Evolutionary conservation across 495 filamentous ascomycete genomes (phyloP).

Genomic region (Penicillium cataractarum): DNA sequence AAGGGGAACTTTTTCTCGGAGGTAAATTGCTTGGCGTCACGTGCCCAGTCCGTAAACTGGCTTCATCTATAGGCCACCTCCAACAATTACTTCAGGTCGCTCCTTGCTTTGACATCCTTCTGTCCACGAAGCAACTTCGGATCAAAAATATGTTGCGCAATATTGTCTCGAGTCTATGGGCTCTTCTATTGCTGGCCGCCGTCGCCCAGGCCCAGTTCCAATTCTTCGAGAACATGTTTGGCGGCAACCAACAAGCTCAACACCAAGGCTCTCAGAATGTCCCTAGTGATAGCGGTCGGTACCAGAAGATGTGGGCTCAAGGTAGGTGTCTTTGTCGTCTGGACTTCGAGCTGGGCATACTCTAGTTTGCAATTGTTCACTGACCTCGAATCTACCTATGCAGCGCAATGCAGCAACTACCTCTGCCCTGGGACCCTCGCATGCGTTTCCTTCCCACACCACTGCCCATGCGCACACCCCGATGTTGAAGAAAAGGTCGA

Average conservation of each 20-base stretch:
- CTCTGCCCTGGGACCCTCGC: conserved; percentile 89
- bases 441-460: conserved; percentile 91
- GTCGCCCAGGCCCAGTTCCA: conserved; percentile 72
- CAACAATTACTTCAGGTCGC: neutral
- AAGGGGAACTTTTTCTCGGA: conserved; percentile 44
- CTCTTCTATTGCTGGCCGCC: conserved; percentile 53
- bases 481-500: conserved; percentile 86
- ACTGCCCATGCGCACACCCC: conserved; percentile 88
- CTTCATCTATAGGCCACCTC: conserved; percentile 28
- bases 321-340: conserved; percentile 48
- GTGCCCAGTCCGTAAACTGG: conserved; percentile 32
- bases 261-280: conserved; percentile 72
- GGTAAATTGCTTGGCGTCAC: conserved; percentile 39
- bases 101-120: neutral
- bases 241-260: conserved; percentile 61
- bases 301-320: conserved; percentile 69
- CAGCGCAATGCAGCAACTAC: conserved; percentile 82
- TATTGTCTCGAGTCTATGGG: conserved; percentile 36
- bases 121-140: neutral
- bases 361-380: conserved; percentile 1
- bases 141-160: conserved; percentile 33
- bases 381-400: neutral
- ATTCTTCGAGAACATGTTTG: conserved; percentile 89
- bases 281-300: conserved; percentile 75
- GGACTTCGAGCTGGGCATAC: neutral